Base-by-base conservation (phyloP, 192 early-diverging fungal genomes). In the Borealophlyctis nickersoniae region DNA sequence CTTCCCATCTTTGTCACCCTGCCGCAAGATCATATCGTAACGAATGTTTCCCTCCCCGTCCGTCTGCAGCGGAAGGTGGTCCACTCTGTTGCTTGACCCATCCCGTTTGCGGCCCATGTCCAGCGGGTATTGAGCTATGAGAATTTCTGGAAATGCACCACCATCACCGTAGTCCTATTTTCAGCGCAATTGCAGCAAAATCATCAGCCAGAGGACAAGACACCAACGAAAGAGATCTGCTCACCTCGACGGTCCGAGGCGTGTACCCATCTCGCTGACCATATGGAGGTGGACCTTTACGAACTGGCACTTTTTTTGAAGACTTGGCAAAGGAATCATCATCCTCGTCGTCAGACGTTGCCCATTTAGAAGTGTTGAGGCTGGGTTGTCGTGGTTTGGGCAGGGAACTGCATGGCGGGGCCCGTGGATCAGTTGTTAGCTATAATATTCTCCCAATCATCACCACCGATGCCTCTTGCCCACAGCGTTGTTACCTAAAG, bases 81-180 rank as follows among this genome's bases (percentile, higher is more conserved):
- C 62, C 29, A 61, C 52, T 0, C 63, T 48, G 3, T 65, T 58
- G 4, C 45, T 36, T 19, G 53, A 70, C 35, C 72, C 71, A 31
- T 67, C 76, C 58, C 86, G 87, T 62, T 86, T 88, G 5, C 89
- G 82, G 9, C 97, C 97, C 92, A 99, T 90, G 60, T 94, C 92
- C 32, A 93, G 74, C 13, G 97, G 97, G 62, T 96, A 98, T 72
- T 99, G 97, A 2, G 86, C 85, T 49, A 91, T 74, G 66, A 87
- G 86, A 59, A 95, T 88, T 75, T 99, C 97, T 27, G 97, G 97
- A 66, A 88, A 99, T 0, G 97, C 93, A 32, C 97, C 97, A 33
- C 97, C 97, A 77, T 95, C 92, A 58, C 91, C 94, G 86, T 90
- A 99, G 69, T 99, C 95, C 76, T 84, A 39, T 22, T n/a, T n/a